Evolutionary conservation across 768 basidiomycete species (phyloP).

Genomic region (Lentinula sp.): DNA sequence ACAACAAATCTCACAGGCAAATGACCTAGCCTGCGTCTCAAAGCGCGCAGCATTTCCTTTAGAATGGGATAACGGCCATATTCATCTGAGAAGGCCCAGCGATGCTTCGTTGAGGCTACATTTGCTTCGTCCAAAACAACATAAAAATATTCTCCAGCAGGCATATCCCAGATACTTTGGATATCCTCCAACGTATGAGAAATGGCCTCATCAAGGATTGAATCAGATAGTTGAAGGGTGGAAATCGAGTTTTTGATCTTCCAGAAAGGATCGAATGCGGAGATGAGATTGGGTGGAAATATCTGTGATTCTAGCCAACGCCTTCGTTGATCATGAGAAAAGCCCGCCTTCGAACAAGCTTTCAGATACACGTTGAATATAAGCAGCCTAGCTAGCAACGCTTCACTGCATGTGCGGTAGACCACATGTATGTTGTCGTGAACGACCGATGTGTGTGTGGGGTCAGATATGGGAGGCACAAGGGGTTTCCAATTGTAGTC

Average conservation of each 20-base stretch:
- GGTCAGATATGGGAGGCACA: not conserved
- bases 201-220: not conserved
- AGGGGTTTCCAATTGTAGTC: not conserved
- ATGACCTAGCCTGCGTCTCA: not conserved
- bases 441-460: not conserved
- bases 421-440: not conserved
- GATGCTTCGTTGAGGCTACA: not conserved
- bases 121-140: constrained; percentile 6
- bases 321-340: not conserved
- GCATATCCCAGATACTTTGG: not conserved
- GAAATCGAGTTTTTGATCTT: not conserved
- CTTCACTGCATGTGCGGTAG: not conserved
- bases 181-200: not conserved
- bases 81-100: not conserved
- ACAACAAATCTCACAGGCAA: not conserved
- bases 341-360: not conserved
- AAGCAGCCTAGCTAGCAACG: not conserved
- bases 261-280: not conserved
- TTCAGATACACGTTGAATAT: not conserved
- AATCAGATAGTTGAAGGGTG: not conserved
- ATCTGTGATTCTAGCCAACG: not conserved
- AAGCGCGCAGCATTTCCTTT: constrained; percentile 3
- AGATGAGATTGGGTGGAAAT: not conserved
- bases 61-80: not conserved
- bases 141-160: not conserved